Percentiles rank a stretch among this genome's conserved stretches.
These are phyloP conservation scores for Torulaspora microellipsoides DNA, from an alignment of 805 yeast genomes.

Conservation along the genomic window DNA sequence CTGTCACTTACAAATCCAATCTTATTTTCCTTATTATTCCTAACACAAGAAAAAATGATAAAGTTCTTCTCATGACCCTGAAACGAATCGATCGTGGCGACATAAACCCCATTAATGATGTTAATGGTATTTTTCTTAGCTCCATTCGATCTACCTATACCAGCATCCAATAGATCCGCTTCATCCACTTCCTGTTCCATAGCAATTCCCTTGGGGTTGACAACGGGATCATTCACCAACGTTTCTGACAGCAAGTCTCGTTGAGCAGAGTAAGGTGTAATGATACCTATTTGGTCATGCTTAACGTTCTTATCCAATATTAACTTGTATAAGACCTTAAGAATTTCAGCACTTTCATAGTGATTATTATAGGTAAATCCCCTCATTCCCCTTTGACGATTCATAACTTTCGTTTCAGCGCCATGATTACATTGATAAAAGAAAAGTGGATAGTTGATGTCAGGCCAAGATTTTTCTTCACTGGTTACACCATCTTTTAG, in stretches of 20 bases:
- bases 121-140: constrained; percentile 27
- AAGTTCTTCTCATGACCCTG: constrained; percentile 88
- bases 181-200: constrained; percentile 54
- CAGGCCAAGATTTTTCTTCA: constrained; percentile 44
- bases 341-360: constrained; percentile 48
- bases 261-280: constrained; percentile 76
- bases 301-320: constrained; percentile 50
- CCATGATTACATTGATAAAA: constrained; percentile 53
- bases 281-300: constrained; percentile 53
- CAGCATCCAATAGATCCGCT: constrained; percentile 49
- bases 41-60: constrained; percentile 72
- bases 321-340: constrained; percentile 46
- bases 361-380: constrained; percentile 58
- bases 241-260: constrained; percentile 54
- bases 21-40: constrained; percentile 51
- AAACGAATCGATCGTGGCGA: constrained; percentile 78
- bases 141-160: constrained; percentile 17
- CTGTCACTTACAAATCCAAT: constrained; percentile 61
- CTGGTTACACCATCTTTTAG: constrained; percentile 57
- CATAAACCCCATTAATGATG: constrained; percentile 42
- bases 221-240: constrained; percentile 45
- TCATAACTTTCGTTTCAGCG: constrained; percentile 46
- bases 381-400: constrained; percentile 38
- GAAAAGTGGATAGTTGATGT: constrained; percentile 54
- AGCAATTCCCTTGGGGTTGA: constrained; percentile 50